Percentiles rank a stretch among this genome's conserved stretches.
Conservation (phyloP, 176 grass and related monocot genomes). For the Ampelocalamus luodianensis region DNA sequence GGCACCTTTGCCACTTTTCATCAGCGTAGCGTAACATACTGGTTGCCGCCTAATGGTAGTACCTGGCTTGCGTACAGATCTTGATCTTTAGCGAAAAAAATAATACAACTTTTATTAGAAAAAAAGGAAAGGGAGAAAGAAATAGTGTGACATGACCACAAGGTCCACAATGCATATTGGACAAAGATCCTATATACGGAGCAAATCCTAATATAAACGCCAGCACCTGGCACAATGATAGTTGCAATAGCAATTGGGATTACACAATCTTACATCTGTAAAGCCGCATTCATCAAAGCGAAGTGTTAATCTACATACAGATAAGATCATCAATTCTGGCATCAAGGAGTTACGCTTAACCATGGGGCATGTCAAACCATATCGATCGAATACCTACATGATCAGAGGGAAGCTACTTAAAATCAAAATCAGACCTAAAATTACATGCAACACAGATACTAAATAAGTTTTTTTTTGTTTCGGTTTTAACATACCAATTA, state of each 20-base stretch:
- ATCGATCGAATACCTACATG: not conserved
- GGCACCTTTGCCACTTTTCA: not conserved
- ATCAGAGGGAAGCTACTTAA: not conserved
- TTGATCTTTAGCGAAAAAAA: constrained; percentile 12
- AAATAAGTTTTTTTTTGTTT: constrained; percentile 12
- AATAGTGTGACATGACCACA: not conserved
- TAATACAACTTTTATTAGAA: not conserved
- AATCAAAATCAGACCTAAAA: constrained; percentile 24
- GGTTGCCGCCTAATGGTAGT: not conserved
- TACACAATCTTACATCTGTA: constrained; percentile 25
- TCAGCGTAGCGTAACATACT: not conserved
- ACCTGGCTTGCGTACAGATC: not conserved
- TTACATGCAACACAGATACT: constrained; percentile 26
- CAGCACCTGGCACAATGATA: constrained; percentile 40
- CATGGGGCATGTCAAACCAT: not conserved
- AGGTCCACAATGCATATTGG: constrained; percentile 18
- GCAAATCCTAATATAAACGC: constrained; percentile 8
- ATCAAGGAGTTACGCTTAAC: constrained; percentile 32
- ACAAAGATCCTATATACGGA: constrained; percentile 19
- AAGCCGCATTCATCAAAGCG: not conserved
- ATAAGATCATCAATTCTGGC: not conserved
- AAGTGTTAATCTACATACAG: not conserved
- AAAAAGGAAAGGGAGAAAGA: not conserved
- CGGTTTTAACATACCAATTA: not conserved
- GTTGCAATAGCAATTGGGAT: not conserved